Evolutionary conservation across 2,329 filamentous ascomycete genomes (phyloP).

Genomic region (Diplodia seriata): DNA sequence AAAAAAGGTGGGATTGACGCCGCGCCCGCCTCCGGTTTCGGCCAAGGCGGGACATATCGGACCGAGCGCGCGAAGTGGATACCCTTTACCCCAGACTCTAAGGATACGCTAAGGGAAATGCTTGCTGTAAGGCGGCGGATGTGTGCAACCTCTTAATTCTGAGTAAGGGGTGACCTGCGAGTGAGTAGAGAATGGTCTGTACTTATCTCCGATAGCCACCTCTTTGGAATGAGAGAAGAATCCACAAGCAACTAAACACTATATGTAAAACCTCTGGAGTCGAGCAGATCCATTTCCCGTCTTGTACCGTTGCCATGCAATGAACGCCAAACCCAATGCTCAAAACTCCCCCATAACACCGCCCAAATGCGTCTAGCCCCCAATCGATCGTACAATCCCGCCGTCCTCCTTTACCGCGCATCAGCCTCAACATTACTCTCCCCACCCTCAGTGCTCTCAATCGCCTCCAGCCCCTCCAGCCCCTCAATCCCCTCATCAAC

Average conservation of each 20-base stretch:
- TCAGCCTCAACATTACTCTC: neutral
- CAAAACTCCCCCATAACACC: neutral
- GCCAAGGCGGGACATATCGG: neutral
- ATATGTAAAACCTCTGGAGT: neutral
- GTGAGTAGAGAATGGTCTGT: neutral
- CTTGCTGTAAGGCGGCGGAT: neutral
- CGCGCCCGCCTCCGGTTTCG: neutral
- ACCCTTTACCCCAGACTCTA: neutral
- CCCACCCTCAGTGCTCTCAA: neutral
- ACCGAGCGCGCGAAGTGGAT: neutral
- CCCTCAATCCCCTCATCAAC: constrained; percentile 5
- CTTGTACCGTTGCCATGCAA: neutral
- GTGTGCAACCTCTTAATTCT: neutral
- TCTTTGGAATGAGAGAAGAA: neutral
- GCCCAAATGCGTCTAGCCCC: neutral
- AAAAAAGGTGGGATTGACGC: neutral
- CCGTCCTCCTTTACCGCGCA: neutral
- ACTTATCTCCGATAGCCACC: neutral
- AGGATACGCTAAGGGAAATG: neutral
- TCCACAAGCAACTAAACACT: neutral
- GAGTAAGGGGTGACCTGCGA: neutral
- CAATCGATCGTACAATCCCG: neutral
- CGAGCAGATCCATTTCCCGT: neutral
- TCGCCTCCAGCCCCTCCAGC: constrained; percentile 6
- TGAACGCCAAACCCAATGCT: constrained; percentile 8